phyloP scores from a whole-genome alignment of 2,329 filamentous ascomycete species.

The Neocucurbitaria cava region DNA sequence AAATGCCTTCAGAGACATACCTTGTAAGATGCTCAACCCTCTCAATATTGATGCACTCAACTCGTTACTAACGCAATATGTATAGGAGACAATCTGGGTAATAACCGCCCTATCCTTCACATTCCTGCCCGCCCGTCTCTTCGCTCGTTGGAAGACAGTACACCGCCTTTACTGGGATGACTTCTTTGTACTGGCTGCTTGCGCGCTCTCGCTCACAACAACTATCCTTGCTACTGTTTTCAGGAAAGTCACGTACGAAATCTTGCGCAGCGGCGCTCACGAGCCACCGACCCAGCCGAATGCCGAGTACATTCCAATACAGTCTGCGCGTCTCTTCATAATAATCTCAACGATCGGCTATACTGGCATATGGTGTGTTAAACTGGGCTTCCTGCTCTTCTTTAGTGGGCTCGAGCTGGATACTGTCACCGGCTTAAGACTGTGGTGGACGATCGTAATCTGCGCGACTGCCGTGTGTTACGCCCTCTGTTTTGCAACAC shows the following conservation, averaged over 20 bases:
- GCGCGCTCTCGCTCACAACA: constrained; percentile 12
- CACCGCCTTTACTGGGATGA: constrained; percentile 20
- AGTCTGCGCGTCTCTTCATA: constrained; percentile 10
- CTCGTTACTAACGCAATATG: not conserved
- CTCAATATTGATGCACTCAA: no score
- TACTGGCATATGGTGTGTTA: constrained; percentile 18
- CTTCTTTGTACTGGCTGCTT: constrained; percentile 10
- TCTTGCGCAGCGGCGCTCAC: constrained; percentile 7
- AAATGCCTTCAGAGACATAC: not conserved
- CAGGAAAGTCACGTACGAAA: constrained; percentile 5
- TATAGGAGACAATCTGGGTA: constrained; percentile 9
- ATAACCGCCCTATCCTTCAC: constrained; percentile 1
- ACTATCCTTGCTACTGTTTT: constrained; percentile 1
- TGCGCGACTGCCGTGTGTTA: constrained; percentile 4
- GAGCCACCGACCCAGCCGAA: constrained; percentile 3
- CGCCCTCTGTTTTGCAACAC: constrained; percentile 6
- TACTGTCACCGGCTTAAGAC: not conserved
- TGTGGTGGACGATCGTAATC: constrained; percentile 12
- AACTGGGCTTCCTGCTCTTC: constrained; percentile 21
- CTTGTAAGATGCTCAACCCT: constrained; percentile 36
- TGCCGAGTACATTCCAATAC: constrained; percentile 7
- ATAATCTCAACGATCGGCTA: constrained; percentile 17
- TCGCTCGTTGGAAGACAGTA: constrained; percentile 8
- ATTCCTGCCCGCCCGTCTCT: constrained; percentile 10
- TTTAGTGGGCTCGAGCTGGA: constrained; percentile 13